A percentile compares a stretch with the other conserved stretches of the same genome.
These are phyloP conservation scores for Orbilia quercus DNA, from an alignment of 2,329 filamentous ascomycete genomes.

Conservation along the genomic window DNA sequence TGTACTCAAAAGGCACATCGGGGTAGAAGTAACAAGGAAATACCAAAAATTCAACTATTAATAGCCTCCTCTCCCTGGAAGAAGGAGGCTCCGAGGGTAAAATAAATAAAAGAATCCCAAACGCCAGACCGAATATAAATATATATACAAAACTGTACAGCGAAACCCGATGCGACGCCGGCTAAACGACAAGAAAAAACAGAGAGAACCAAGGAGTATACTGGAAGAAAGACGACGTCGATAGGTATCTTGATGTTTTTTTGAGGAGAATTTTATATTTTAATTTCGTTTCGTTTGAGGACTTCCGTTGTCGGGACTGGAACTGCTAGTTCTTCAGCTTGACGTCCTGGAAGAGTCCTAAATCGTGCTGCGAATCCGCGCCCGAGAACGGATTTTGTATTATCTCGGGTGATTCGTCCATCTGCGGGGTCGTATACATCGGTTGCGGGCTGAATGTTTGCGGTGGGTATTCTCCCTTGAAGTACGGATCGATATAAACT, in stretches of 20 bases:
- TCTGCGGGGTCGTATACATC: slow-evolving; percentile 47
- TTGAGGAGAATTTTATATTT: too few relatives aligned
- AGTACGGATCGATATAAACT: slow-evolving; percentile 54
- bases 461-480: slow-evolving; percentile 51
- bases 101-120: slow-evolving; percentile 29
- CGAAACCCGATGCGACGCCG: slow-evolving; percentile 43
- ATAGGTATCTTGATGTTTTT: too few relatives aligned
- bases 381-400: slow-evolving; percentile 35
- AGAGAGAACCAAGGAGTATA: too few relatives aligned
- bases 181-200: slow-evolving; percentile 35
- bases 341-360: slow-evolving; percentile 42
- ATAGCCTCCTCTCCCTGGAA: background rate
- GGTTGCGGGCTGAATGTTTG: slow-evolving; percentile 48
- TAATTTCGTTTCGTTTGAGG: too few relatives aligned
- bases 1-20: slow-evolving; percentile 9
- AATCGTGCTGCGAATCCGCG: slow-evolving; percentile 39
- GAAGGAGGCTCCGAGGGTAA: background rate
- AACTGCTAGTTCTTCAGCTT: slow-evolving; percentile 48
- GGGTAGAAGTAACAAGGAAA: slow-evolving; percentile 6
- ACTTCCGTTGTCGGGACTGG: too few relatives aligned
- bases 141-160: slow-evolving; percentile 40
- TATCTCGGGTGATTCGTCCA: slow-evolving; percentile 49
- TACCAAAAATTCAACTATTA: slow-evolving; percentile 5
- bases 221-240: too few relatives aligned
- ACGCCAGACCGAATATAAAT: slow-evolving; percentile 30